Evolutionary conservation across 345 rosid genomes (phyloP), one percentile per base, ranked within the genome.

Genomic region (Balakata baccata): DNA sequence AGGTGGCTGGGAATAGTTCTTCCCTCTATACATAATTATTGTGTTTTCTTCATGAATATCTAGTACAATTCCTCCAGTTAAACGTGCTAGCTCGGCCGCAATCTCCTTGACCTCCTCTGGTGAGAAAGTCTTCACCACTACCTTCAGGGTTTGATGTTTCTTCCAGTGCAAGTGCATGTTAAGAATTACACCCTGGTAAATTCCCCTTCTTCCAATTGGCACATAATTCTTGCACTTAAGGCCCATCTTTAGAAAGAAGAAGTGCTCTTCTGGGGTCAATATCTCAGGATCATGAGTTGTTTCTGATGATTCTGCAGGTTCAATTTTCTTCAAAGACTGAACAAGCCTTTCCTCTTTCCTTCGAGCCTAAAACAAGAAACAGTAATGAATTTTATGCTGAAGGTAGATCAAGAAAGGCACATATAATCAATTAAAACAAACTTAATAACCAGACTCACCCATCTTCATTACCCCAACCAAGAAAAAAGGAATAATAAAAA

Each of bases 111-210:
- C 96, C 78, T 92, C 99, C 58, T 92, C 97, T 0, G 87, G 87
- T 0, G 97, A 77, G 77, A 92, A 95, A 7, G 97, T 95, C 84
- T 88, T 95, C 64, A 92, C 94, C 22, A 88, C 77, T 69, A 95
- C 99, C 83, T 92, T 73, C 71, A 95, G 58, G 14, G 96, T 91
- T 82, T 95, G 98, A 82, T 91, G 98, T 74, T 92, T 95, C 94
- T 92, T 92, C 99, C 99, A 95, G 74, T 92, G 99, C 83, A 95
- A 87, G 78, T 95, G 99, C 99, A 95, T 95, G 82, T 95, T 95
- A 65, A 95, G 82, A 78, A 92, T 92, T 58, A 95, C 98, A 72
- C 99, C 97, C 75, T 95, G 98, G 84, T 92, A 95, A 56, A 95
- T 87, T 38, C 99, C 98, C 16, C 97, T 80, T 75, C 96, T 89